These are phyloP conservation scores for Aspergillus ostianus DNA, from an alignment of 495 filamentous ascomycete species.

Conservation along the genomic window DNA sequence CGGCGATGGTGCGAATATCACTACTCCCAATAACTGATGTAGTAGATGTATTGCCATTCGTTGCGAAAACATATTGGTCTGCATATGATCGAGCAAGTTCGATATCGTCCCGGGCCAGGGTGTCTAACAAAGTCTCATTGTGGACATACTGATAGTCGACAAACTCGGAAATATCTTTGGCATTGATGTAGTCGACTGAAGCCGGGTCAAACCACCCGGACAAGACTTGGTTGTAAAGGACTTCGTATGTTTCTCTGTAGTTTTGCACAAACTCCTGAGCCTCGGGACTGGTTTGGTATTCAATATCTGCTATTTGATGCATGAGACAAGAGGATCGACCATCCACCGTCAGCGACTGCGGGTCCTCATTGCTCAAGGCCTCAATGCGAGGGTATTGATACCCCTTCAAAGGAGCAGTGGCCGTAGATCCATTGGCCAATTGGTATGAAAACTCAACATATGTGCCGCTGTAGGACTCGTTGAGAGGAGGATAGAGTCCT, in stretches of 20 bases:
- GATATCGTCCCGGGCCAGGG: slow-evolving; percentile 51
- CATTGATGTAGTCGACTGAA: slow-evolving; percentile 54
- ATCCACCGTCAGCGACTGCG: slow-evolving; percentile 56
- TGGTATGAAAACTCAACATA: slow-evolving; percentile 32
- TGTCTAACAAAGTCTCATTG: slow-evolving; percentile 60
- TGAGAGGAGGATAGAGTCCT: slow-evolving; percentile 73
- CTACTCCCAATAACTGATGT: slow-evolving; percentile 43
- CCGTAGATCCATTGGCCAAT: slow-evolving; percentile 59
- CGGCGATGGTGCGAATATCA: slow-evolving; percentile 61
- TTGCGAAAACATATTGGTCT: slow-evolving; percentile 62
- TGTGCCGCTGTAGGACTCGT: slow-evolving; percentile 37
- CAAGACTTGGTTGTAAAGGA: slow-evolving; percentile 40
- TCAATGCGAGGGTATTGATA: slow-evolving; percentile 72
- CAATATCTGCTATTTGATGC: slow-evolving; percentile 32
- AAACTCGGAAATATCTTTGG: slow-evolving; percentile 65
- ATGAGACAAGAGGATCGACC: slow-evolving; percentile 56
- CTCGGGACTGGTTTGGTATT: slow-evolving; percentile 40
- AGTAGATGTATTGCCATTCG: slow-evolving; percentile 57
- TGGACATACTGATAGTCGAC: slow-evolving; percentile 72
- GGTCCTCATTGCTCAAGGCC: slow-evolving; percentile 47
- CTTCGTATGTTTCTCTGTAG: slow-evolving; percentile 51
- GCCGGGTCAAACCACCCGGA: slow-evolving; percentile 31
- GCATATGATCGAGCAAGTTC: slow-evolving; percentile 61
- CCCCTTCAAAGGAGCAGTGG: slow-evolving; percentile 61
- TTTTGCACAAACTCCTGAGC: slow-evolving; percentile 35